Conservation (phyloP, 768 basidiomycete genomes). For the Cystoderma amianthinum region DNA sequence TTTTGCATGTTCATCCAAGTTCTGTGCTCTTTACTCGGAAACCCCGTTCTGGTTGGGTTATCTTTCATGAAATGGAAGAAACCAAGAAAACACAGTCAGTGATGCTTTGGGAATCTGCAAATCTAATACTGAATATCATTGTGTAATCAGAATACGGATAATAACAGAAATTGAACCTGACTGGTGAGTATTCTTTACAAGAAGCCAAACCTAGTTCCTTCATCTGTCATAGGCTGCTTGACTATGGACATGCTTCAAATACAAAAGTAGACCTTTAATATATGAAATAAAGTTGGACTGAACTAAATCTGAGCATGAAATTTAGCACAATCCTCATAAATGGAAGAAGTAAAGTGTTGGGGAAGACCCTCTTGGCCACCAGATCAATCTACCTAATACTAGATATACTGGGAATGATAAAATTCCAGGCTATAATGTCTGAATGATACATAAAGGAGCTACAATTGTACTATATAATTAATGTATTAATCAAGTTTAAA, state of each 20-base stretch:
- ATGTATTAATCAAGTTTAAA: too few species aligned
- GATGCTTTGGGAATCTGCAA: neutral
- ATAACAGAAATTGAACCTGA: conserved; percentile 94
- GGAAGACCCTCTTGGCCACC: too few species aligned
- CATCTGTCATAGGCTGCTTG: conserved; percentile 21
- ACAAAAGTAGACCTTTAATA: conserved; percentile 7
- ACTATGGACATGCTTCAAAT: conserved; percentile 28
- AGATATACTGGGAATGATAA: too few species aligned
- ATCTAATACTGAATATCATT: conserved; percentile 8
- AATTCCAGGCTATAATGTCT: too few species aligned
- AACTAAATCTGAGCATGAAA: too few species aligned
- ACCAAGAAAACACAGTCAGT: conserved; percentile 89
- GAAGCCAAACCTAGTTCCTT: neutral
- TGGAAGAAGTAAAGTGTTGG: too few species aligned
- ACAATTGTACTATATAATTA: too few species aligned
- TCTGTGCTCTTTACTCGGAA: conserved; percentile 93
- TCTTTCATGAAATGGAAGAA: conserved; percentile 95
- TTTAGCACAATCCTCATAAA: too few species aligned
- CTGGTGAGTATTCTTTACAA: conserved; percentile 43
- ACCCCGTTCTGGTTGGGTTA: conserved; percentile 86
- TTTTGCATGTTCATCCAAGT: conserved; percentile 86
- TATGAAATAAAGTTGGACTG: too few species aligned
- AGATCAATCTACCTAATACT: too few species aligned
- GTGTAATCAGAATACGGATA: conserved; percentile 92
- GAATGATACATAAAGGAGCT: too few species aligned